These are phyloP conservation scores for Eucalyptus tenuipes DNA, from an alignment of 345 rosid genomes.

Conservation along the genomic window DNA sequence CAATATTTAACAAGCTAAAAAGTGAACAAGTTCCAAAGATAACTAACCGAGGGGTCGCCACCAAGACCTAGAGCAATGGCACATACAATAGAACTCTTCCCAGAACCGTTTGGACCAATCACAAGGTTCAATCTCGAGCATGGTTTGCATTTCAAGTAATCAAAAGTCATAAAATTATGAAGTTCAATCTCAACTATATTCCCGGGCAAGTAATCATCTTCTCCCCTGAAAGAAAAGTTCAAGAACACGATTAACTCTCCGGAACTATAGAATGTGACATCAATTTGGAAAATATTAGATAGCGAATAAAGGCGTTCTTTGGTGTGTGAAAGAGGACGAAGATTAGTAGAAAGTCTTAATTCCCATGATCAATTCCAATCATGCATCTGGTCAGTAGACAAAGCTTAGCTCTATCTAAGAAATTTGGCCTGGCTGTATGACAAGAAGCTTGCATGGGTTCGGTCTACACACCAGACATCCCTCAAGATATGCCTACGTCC, in stretches of 20 bases:
- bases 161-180: slow-evolving; percentile 81
- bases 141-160: slow-evolving; percentile 68
- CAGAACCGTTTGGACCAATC: slow-evolving; percentile 95
- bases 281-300: not conserved
- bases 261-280: not conserved
- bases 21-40: not conserved
- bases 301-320: not conserved
- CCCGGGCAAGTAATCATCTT: slow-evolving; percentile 83
- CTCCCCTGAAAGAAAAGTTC: slow-evolving; percentile 41
- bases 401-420: not conserved
- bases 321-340: not conserved
- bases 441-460: not conserved
- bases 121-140: slow-evolving; percentile 82
- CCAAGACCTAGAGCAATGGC: slow-evolving; percentile 95
- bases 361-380: not conserved
- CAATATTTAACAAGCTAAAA: not conserved
- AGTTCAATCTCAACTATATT: slow-evolving; percentile 83
- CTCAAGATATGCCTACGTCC: not conserved
- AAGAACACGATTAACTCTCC: not conserved
- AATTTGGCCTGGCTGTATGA: not conserved
- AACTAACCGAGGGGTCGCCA: slow-evolving; percentile 84
- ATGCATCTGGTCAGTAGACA: not conserved
- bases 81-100: slow-evolving; percentile 94
- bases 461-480: not conserved
- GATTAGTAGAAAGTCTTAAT: not conserved